phyloP scores from a whole-genome alignment of 805 yeast species.

The Lachancea sp. region DNA sequence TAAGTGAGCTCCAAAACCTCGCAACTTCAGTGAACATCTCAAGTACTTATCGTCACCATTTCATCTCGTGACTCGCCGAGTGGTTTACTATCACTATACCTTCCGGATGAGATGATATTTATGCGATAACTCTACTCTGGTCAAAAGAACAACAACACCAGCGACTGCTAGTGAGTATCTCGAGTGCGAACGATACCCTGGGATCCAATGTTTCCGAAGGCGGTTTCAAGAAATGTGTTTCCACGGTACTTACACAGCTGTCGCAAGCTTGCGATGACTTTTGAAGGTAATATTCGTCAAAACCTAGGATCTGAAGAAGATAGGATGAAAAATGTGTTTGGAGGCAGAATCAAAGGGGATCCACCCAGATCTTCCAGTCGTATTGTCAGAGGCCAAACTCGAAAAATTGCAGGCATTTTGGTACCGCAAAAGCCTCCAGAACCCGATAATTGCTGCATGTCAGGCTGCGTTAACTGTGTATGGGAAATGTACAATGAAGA shows the following conservation, averaged over 20 bases:
- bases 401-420: constrained; percentile 49
- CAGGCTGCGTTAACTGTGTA: constrained; percentile 94
- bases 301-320: constrained; percentile 38
- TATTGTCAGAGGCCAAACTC: constrained; percentile 13
- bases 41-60: no score
- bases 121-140: no score
- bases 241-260: constrained; percentile 1
- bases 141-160: no score
- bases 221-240: not conserved
- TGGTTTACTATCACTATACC: no score
- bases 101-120: not conserved
- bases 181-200: no score
- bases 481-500: constrained; percentile 94
- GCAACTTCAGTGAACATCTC: no score
- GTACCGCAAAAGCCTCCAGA: constrained; percentile 84
- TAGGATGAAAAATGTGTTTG: constrained; percentile 46
- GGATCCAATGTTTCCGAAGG: not conserved
- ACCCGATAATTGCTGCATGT: constrained; percentile 96
- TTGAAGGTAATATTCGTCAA: constrained; percentile 33
- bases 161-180: no score
- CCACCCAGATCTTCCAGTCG: constrained; percentile 37
- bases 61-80: no score
- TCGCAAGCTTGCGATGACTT: constrained; percentile 19
- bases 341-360: constrained; percentile 51
- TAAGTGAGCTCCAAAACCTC: no score